Evolutionary conservation across 73 alveolate genomes (phyloP), one percentile per base, ranked within the genome.

Genomic region (Paramecium sonneborni): DNA sequence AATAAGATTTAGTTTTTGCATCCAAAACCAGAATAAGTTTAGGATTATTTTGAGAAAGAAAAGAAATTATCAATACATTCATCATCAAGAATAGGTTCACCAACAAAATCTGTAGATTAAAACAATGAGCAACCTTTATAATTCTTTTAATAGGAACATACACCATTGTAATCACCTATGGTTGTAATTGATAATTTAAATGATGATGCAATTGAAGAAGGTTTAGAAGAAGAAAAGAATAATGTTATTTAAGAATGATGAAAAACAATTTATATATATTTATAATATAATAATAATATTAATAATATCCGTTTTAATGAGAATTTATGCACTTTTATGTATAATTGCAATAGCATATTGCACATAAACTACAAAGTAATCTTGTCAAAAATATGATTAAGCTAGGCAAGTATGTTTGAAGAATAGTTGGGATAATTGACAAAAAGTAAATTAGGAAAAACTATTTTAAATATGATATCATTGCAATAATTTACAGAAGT

Each of bases 381-480:
- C 18, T 7, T 14, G 3, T 32, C 44, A 26, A 62, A 30, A 30
- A 12, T 62, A 62, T 62, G 24, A 5, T 62, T 4, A 62, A 72
- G 86, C 57, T 72, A 72, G 57, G 86, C 86, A 28, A 72, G 58
- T 37, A 72, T 72, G 86, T 72, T 72, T 72, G 86, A 72, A 5
- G 86, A 72, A 72, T 38, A 72, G 57, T 38, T 72, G 14, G 86
- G 86, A 34, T 23, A 35, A 20, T 5, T 72, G 35, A 35, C 26
- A 3, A 72, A 72, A 21, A 32, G 57, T 72, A 72, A 38, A 72
- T 35, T 72, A 35, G 86, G 86, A 72, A 72, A 72, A 72, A 38
- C 86, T 11, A 72, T 72, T 6, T 9, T 72, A 30, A 32, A 72
- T 7, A 72, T 72, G 86, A 72, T 72, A 28, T 35, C 55, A 72